Conservation (phyloP, 768 basidiomycete genomes). For the Lanmaoa pseudosensibilis region DNA sequence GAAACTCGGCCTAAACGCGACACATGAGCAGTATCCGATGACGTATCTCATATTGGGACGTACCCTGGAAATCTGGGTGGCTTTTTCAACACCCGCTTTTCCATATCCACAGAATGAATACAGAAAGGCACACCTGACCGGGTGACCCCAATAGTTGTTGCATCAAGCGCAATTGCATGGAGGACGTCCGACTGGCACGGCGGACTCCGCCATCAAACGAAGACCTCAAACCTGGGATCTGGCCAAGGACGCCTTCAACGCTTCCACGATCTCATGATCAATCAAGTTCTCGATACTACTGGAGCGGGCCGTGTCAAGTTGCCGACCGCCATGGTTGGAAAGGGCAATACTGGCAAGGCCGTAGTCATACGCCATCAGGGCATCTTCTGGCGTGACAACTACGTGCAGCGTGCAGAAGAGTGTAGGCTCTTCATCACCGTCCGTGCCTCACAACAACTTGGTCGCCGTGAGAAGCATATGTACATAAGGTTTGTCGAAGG, state of each 20-base stretch:
- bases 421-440: no score
- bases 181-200: slow-evolving; percentile 77
- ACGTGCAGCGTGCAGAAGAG: no score
- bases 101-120: slow-evolving; percentile 89
- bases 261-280: no score
- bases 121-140: slow-evolving; percentile 78
- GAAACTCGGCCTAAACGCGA: slow-evolving; percentile 75
- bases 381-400: slow-evolving; percentile 81
- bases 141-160: slow-evolving; percentile 79
- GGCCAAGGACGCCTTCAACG: no score
- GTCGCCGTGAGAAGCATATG: no score
- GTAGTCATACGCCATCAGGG: slow-evolving; percentile 59
- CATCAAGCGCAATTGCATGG: slow-evolving; percentile 81
- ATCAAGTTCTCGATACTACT: slow-evolving; percentile 80
- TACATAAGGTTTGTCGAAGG: no score
- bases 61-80: slow-evolving; percentile 73
- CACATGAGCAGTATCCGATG: slow-evolving; percentile 48
- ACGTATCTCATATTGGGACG: slow-evolving; percentile 33
- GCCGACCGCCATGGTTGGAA: slow-evolving; percentile 78
- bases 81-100: slow-evolving; percentile 78
- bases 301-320: slow-evolving; percentile 77
- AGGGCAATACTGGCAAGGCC: slow-evolving; percentile 69
- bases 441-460: no score
- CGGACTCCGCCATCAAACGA: slow-evolving; percentile 91
- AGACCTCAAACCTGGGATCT: slow-evolving; percentile 48